Conservation (phyloP, 805 yeast species). For the Candida piceae region DNA sequence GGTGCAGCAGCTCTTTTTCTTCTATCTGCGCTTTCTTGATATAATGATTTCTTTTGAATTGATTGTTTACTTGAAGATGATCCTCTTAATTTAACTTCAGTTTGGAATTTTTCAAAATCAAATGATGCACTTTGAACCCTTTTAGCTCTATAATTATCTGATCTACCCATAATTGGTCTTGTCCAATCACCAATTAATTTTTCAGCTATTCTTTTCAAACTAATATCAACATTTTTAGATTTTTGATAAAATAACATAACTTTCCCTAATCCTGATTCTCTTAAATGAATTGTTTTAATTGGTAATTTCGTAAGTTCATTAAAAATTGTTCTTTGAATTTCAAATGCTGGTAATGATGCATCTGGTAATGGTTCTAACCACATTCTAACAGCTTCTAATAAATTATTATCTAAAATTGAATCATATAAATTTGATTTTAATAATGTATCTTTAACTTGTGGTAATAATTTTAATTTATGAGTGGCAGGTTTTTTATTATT, state of each 20-base stretch:
- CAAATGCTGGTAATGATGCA: constrained; percentile 95
- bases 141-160: constrained; percentile 90
- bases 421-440: constrained; percentile 84
- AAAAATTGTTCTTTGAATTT: constrained; percentile 85
- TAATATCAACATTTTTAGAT: constrained; percentile 82
- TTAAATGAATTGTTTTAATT: constrained; percentile 89
- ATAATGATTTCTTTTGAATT: constrained; percentile 51
- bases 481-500: constrained; percentile 65
- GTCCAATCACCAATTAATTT: constrained; percentile 95
- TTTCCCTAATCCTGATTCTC: constrained; percentile 93
- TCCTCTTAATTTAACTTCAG: constrained; percentile 32
- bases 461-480: constrained; percentile 71
- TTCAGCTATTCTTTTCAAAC: constrained; percentile 84
- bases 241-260: constrained; percentile 90
- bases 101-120: constrained; percentile 50
- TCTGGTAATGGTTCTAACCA: constrained; percentile 99
- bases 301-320: constrained; percentile 72
- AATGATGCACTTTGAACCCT: constrained; percentile 64
- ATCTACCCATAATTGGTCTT: constrained; percentile 92
- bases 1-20: constrained; percentile 96
- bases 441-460: constrained; percentile 70
- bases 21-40: constrained; percentile 86
- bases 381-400: constrained; percentile 86
- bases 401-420: constrained; percentile 87
- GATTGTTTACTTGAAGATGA: constrained; percentile 23